phyloP scores from a whole-genome alignment of 2,329 filamentous ascomycete species.

The Aureobasidium sp. region DNA sequence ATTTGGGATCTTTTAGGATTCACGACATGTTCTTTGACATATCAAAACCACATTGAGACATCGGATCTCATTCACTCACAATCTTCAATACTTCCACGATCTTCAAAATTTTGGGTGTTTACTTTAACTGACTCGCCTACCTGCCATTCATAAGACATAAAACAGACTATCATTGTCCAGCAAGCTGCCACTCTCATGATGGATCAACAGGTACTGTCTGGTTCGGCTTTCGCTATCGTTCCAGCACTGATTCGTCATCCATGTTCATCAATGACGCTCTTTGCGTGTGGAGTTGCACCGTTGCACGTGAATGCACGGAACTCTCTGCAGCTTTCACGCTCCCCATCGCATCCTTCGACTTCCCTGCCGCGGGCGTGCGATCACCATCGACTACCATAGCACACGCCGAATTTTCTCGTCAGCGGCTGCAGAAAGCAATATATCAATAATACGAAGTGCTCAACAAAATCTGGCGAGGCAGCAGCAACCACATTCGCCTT shows the following conservation, averaged over 20 bases:
- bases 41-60: constrained; percentile 2
- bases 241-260: not conserved
- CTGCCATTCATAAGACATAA: not conserved
- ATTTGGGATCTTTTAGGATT: constrained; percentile 9
- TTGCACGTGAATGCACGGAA: not conserved
- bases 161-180: not conserved
- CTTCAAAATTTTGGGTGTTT: not conserved
- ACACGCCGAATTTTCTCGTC: not conserved
- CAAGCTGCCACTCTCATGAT: not conserved
- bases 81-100: not conserved
- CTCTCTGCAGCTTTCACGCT: not conserved
- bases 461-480: not conserved
- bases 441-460: constrained; percentile 8
- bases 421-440: not conserved
- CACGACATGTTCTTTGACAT: not conserved
- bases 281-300: not conserved
- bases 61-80: not conserved
- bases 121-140: not conserved
- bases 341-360: not conserved
- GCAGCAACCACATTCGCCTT: not conserved
- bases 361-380: not conserved
- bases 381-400: constrained; percentile 1
- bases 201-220: not conserved
- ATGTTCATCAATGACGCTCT: not conserved
- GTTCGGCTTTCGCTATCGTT: not conserved